Base-by-base conservation (phyloP, 805 yeast genomes). In the Candida ovalis region DNA sequence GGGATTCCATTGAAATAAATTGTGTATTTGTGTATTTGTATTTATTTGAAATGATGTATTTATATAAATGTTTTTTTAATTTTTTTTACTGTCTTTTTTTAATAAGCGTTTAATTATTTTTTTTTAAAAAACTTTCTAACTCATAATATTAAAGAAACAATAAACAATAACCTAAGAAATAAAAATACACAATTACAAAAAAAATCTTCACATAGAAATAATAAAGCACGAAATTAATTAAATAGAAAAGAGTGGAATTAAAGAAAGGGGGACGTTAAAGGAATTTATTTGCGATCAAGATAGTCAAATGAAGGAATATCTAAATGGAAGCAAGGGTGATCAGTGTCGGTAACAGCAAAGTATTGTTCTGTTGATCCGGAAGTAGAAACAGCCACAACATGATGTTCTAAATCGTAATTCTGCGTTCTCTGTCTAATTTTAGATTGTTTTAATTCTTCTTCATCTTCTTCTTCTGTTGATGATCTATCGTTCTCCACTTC, bases 311-410 rank as follows among this genome's bases (percentile, higher is more conserved):
- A 70, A 18, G 95, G 95, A 58, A 87, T 79, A 39, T 87, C 91
- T 52, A 86, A 69, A 64, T 87, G 95, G 77, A 88, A 84, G 63
- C 78, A 85, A 25, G 91, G 91, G 37, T 86, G 80, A 56, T 78
- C 73, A 2, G 92, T 86, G 40, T 78, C 76, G 17, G 77, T 71
- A 2, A 86, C 75, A 27, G 92, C 80, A 15, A 30, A 30, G 42
- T 53, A 57, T 22, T 57, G 44, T 8, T 25, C 38, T 3, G 58
- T 62, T 18, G 54, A 47, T 4, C 42, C 44, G 15, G 19, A 44
- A 25, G 46, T 44, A 38, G 55, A 66, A 17, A 49, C 64, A 53
- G 47, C 59, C 46, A 59, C 15, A n/a, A 49, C 43, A 24, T 49
- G 53, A 47, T 50, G 52, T 17, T 53, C 55, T 15, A 52, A 25